phyloP scores from a whole-genome alignment of 352 stramenopile species.

The Phytophthora lateralis region DNA sequence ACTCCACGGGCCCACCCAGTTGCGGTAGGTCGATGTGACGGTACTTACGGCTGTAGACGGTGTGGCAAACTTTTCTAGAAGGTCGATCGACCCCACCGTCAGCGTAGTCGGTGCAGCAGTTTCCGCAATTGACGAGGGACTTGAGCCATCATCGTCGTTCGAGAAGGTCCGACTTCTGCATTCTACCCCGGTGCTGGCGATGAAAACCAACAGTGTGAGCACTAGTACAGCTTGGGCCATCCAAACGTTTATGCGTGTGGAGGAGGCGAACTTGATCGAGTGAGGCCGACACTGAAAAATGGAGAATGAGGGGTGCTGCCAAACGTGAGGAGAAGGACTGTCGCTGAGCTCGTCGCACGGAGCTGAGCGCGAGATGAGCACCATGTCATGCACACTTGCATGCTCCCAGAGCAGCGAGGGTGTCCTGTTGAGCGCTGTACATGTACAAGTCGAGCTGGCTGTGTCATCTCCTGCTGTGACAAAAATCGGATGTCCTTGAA shows the following conservation, averaged over 20 bases:
- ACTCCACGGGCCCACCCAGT: constrained; percentile 42
- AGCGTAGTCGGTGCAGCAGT: background rate
- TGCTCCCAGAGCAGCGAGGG: background rate
- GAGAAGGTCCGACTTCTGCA: background rate
- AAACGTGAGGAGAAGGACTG: background rate
- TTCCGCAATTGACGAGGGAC: constrained; percentile 1
- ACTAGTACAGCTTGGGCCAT: background rate
- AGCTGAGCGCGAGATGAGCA: background rate
- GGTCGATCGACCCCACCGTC: background rate
- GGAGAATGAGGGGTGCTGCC: constrained; percentile 7
- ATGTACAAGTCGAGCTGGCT: background rate
- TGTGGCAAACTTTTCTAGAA: constrained; percentile 9
- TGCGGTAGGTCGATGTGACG: constrained; percentile 8
- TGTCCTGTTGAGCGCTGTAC: background rate
- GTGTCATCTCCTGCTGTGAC: background rate
- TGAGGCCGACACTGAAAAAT: background rate
- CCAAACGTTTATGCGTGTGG: background rate
- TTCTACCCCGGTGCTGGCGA: background rate
- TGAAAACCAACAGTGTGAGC: background rate
- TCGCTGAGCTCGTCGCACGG: background rate
- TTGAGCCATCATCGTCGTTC: constrained; percentile 9
- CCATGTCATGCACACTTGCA: background rate
- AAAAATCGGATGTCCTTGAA: background rate
- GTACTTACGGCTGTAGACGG: constrained; percentile 9
- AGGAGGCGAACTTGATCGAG: background rate